Evolutionary conservation across 352 stramenopile species (phyloP).

Genomic region (Globisporangium radiosum): DNA sequence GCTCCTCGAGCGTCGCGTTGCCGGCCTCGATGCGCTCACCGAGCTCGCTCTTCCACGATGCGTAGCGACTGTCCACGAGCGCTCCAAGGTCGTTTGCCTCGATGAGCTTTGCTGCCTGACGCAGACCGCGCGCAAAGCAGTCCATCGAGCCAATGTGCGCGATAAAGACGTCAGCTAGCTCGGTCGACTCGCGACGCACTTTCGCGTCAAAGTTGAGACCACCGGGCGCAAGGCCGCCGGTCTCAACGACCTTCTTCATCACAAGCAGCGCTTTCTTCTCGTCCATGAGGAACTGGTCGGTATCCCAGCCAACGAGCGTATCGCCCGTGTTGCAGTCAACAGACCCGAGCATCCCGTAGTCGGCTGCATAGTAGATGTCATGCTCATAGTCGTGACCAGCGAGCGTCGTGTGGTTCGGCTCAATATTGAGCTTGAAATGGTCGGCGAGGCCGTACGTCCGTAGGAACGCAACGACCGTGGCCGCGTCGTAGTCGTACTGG

Average conservation of each 20-base stretch:
- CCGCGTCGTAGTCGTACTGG: constrained; percentile 87
- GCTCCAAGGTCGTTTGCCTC: constrained; percentile 40
- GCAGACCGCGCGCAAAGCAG: constrained; percentile 66
- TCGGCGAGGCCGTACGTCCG: constrained; percentile 63
- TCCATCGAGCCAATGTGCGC: constrained; percentile 86
- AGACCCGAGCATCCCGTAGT: constrained; percentile 75
- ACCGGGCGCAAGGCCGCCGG: constrained; percentile 57
- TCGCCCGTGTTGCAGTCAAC: constrained; percentile 84
- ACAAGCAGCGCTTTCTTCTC: constrained; percentile 64
- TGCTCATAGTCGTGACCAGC: constrained; percentile 82
- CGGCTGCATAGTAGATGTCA: constrained; percentile 69
- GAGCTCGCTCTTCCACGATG: constrained; percentile 55
- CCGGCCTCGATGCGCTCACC: constrained; percentile 55
- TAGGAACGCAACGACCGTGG: constrained; percentile 82
- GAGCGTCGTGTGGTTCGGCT: constrained; percentile 85
- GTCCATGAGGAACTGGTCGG: constrained; percentile 84
- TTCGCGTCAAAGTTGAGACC: constrained; percentile 88
- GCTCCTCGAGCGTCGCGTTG: constrained; percentile 58
- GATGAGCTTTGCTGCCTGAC: constrained; percentile 60
- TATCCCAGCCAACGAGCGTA: constrained; percentile 51
- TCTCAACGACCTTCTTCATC: constrained; percentile 71
- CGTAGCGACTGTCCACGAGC: constrained; percentile 58
- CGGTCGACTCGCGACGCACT: constrained; percentile 73
- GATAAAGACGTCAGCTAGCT: constrained; percentile 78
- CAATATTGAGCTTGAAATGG: constrained; percentile 87